Evolutionary conservation across 2,329 filamentous ascomycete genomes (phyloP).

Genomic region (Paracamarosporium sp.): DNA sequence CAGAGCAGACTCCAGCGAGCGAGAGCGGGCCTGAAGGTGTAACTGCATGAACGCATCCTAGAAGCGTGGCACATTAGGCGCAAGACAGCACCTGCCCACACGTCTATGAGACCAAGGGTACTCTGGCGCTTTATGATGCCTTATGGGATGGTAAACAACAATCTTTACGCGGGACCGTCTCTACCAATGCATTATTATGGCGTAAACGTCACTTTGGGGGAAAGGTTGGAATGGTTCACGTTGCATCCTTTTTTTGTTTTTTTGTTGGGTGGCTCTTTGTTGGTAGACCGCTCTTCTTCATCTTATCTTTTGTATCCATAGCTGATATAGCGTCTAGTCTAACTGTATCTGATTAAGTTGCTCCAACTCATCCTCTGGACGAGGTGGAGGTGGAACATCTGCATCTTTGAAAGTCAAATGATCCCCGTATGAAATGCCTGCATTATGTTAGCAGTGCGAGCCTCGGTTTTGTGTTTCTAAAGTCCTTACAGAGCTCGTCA

Average conservation of each 20-base stretch:
- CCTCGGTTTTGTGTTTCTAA: background rate
- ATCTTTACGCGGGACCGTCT: background rate
- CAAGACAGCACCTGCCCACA: too few species aligned
- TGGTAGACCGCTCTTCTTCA: constrained; percentile 1
- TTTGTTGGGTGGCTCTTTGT: background rate
- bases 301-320: constrained; percentile 28
- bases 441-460: constrained; percentile 15
- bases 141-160: background rate
- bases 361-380: constrained; percentile 45
- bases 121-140: background rate
- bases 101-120: too few species aligned
- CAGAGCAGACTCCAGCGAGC: constrained; percentile 43
- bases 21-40: constrained; percentile 38
- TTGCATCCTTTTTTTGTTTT: background rate
- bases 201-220: background rate
- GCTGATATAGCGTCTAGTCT: constrained; percentile 27
- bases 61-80: too few species aligned
- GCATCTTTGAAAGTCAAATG: constrained; percentile 57
- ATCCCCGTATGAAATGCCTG: constrained; percentile 56
- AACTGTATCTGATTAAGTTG: constrained; percentile 51
- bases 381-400: constrained; percentile 31
- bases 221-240: background rate
- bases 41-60: constrained; percentile 21
- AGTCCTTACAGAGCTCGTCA: constrained; percentile 59
- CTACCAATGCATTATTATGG: background rate